Evolutionary conservation across 78 protist species (phyloP).

Genomic region (Dictyostelium brefeldianum): DNA sequence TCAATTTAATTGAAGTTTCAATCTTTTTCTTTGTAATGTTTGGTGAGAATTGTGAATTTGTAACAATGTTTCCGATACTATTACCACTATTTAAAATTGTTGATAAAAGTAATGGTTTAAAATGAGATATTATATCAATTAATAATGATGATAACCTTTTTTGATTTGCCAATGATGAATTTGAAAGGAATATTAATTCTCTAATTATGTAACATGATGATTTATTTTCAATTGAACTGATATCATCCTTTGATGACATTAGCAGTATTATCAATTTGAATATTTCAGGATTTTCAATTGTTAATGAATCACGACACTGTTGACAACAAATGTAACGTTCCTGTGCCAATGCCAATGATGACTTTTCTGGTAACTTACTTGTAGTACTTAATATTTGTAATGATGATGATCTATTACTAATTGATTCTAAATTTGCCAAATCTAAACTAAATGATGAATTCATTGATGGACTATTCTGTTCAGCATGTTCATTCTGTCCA

Average conservation of each 20-base stretch:
- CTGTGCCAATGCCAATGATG: conserved; percentile 50
- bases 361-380: conserved; percentile 33
- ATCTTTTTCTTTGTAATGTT: neutral
- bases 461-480: no score
- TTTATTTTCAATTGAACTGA: conserved; percentile 29
- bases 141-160: conserved; percentile 40
- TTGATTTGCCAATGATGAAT: conserved; percentile 33
- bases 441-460: conserved; percentile 25
- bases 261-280: conserved; percentile 73
- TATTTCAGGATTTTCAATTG: conserved; percentile 79
- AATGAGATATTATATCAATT: conserved; percentile 48
- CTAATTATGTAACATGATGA: conserved; percentile 66
- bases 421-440: conserved; percentile 5
- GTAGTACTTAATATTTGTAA: conserved; percentile 14
- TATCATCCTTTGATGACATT: conserved; percentile 53
- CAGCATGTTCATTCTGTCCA: no score
- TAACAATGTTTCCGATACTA: neutral
- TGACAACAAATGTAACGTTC: conserved; percentile 58
- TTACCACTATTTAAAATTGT: neutral
- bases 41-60: neutral
- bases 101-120: conserved; percentile 50
- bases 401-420: neutral
- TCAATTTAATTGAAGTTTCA: conserved; percentile 10
- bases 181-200: conserved; percentile 56
- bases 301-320: conserved; percentile 64